Conservation (phyloP, 2,329 filamentous ascomycete species). For the Paraphoma chrysanthemicola region DNA sequence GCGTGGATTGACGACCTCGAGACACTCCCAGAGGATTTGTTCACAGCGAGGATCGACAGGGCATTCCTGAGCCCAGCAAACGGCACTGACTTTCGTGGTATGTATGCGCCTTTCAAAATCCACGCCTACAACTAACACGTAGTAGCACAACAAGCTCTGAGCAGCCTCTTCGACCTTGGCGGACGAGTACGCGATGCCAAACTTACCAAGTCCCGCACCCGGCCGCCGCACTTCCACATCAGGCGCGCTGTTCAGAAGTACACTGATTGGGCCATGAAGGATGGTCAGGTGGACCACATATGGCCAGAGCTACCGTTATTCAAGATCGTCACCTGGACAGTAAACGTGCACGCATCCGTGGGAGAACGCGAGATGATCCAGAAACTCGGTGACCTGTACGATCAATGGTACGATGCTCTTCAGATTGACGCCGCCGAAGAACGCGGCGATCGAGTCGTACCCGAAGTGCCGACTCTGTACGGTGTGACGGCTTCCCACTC, state of each 20-base stretch:
- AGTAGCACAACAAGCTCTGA: constrained; percentile 59
- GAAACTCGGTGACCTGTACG: constrained; percentile 53
- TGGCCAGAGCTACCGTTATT: constrained; percentile 54
- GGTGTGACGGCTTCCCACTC: constrained; percentile 62
- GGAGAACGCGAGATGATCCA: constrained; percentile 53
- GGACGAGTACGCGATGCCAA: constrained; percentile 60
- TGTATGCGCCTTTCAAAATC: neutral
- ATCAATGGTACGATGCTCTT: constrained; percentile 51
- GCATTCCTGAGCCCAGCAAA: constrained; percentile 56
- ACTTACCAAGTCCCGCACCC: constrained; percentile 45
- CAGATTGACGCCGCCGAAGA: constrained; percentile 20
- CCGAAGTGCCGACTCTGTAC: constrained; percentile 57
- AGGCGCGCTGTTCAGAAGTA: constrained; percentile 55
- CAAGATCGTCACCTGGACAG: constrained; percentile 51
- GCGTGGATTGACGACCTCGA: constrained; percentile 62
- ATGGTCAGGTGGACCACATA: constrained; percentile 52
- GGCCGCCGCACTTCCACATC: constrained; percentile 48
- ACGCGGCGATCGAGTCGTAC: constrained; percentile 8
- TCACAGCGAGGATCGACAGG: constrained; percentile 51
- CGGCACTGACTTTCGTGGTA: constrained; percentile 56
- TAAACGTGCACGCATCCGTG: constrained; percentile 45
- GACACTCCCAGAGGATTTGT: constrained; percentile 61
- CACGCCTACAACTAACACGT: constrained; percentile 4
- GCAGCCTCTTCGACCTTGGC: constrained; percentile 58
- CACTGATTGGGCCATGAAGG: constrained; percentile 61